Evolutionary conservation across 345 rosid species (phyloP), one percentile per base, ranked within the genome.

Genomic region (Bretschneidera sinensis): DNA sequence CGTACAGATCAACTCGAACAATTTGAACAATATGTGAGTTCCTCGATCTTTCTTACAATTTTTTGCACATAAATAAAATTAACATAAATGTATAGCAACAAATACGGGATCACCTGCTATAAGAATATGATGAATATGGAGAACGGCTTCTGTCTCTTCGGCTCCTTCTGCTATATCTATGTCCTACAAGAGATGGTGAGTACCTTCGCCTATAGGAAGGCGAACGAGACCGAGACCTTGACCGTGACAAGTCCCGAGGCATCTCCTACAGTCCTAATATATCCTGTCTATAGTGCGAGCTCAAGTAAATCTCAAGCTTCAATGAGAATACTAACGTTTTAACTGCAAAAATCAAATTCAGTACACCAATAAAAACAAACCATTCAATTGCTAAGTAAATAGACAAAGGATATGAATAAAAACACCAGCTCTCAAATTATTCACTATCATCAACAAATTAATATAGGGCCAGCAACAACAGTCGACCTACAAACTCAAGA

Each of bases 61-160:
- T 59, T 63, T 67, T 50, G 52, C 20, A 51, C 28, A 69, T 50
- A n/a, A 67, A 53, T 31, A 63, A 67, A 66, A 28, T 10, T 11
- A 67, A 55, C 57, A 45, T 24, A 61, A 64, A 67, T 18, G 28
- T 51, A 54, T 24, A 65, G 66, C 49, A 65, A 68, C 43, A 73
- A 60, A 77, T 48, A 79, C 83, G 69, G 81, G 88, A 80, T 83
- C 95, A 92, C 98, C 98, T 92, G 92, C 88, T 89, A 76, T 74
- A 57, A 16, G 89, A 78, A 77, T 83, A 74, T 35, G 92, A 84
- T 4, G 91, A 75, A 75, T 86, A 82, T 5, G 95, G 98, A 56
- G 92, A 87, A 34, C 64, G 79, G 84, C 95, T 89, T 70, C 85
- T 75, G 54, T 92, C 96, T 72, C 89, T 79, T 65, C 92, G 77